Conservation (phyloP, 2,329 filamentous ascomycete species). For the Polychaeton citri region DNA sequence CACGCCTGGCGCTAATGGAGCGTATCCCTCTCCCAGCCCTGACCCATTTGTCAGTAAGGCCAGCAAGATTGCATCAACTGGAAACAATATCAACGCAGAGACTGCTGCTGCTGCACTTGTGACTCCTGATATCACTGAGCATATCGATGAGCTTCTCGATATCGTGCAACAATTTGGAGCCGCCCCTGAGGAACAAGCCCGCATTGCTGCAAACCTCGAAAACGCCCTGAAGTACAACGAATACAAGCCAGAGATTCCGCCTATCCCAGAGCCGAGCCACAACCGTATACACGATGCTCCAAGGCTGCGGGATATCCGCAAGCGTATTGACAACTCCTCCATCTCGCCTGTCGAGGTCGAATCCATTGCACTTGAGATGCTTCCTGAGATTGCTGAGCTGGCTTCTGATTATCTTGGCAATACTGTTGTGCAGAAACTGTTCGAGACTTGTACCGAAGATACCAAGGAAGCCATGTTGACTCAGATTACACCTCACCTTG, state of each 20-base stretch:
- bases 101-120: constrained; percentile 43
- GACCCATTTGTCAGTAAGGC: constrained; percentile 51
- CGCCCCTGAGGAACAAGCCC: constrained; percentile 59
- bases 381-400: constrained; percentile 89
- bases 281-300: constrained; percentile 86
- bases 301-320: constrained; percentile 86
- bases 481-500: constrained; percentile 80
- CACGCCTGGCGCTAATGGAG: constrained; percentile 76
- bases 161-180: constrained; percentile 87
- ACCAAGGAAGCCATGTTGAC: constrained; percentile 83
- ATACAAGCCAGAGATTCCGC: constrained; percentile 74
- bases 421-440: constrained; percentile 98
- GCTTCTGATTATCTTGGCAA: constrained; percentile 95
- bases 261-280: constrained; percentile 76
- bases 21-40: constrained; percentile 82
- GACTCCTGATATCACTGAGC: constrained; percentile 60
- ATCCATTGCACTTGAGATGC: constrained; percentile 81
- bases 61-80: constrained; percentile 31
- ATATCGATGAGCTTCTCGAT: constrained; percentile 67
- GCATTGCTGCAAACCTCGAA: constrained; percentile 62
- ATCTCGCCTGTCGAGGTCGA: constrained; percentile 81
- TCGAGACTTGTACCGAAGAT: constrained; percentile 85
- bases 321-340: constrained; percentile 91
- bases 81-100: constrained; percentile 27
- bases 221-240: constrained; percentile 60